Conservation (phyloP, 2,329 filamentous ascomycete species). For the Calonectria crousiana region DNA sequence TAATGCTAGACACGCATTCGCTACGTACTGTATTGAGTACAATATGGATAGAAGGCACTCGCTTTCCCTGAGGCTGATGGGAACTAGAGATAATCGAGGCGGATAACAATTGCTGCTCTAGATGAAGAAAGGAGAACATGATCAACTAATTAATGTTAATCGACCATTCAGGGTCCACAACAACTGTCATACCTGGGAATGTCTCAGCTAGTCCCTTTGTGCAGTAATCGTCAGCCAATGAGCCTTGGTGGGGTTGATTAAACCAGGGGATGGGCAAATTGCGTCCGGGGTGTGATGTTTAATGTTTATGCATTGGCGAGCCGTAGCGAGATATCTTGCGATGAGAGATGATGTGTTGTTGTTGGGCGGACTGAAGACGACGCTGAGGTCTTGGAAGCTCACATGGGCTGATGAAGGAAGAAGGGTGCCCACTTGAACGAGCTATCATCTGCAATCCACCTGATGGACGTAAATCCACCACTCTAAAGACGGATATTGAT, state of each 20-base stretch:
- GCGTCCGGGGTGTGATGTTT: too few species aligned
- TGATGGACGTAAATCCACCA: slow-evolving; percentile 6
- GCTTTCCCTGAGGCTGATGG: slow-evolving; percentile 26
- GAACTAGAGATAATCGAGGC: slow-evolving; percentile 14
- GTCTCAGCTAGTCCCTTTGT: not conserved
- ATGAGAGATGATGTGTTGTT: not conserved
- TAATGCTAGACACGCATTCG: slow-evolving; percentile 44
- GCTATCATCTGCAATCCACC: slow-evolving; percentile 8
- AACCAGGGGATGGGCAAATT: not conserved
- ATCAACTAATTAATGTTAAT: slow-evolving; percentile 42
- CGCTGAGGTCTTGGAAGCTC: not conserved
- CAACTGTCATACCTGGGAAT: not conserved
- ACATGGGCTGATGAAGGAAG: slow-evolving; percentile 37
- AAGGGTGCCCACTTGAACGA: not conserved
- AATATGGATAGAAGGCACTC: slow-evolving; percentile 30
- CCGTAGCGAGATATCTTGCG: not conserved
- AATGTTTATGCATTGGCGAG: not conserved
- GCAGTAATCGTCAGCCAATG: not conserved
- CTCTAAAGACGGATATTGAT: slow-evolving; percentile 4
- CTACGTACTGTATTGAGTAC: slow-evolving; percentile 32
- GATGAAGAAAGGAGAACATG: slow-evolving; percentile 31
- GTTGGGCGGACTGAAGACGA: not conserved
- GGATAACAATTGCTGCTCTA: slow-evolving; percentile 12
- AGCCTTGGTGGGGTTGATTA: not conserved
- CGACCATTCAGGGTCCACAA: not conserved